phyloP scores from a whole-genome alignment of 768 basidiomycete species.

The Psilocybe subaeruginosa region DNA sequence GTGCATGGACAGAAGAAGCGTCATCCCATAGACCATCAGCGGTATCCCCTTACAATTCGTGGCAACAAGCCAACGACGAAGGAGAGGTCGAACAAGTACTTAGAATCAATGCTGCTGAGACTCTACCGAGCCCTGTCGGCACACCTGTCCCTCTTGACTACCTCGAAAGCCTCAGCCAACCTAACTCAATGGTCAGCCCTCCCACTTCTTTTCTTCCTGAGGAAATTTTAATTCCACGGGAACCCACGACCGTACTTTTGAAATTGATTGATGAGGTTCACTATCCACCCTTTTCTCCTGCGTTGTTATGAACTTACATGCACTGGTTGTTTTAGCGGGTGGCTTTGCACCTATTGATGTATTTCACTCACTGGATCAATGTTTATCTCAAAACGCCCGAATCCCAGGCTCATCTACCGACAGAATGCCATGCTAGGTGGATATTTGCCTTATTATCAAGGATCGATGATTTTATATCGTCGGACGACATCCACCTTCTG shows the following conservation, averaged over 20 bases:
- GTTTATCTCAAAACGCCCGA: conserved; percentile 52
- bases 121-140: conserved; percentile 43
- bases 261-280: conserved; percentile 69
- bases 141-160: conserved; percentile 37
- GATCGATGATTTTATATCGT: conserved; percentile 68
- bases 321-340: conserved; percentile 48
- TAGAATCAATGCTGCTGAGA: conserved; percentile 35
- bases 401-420: conserved; percentile 40
- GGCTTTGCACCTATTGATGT: conserved; percentile 80
- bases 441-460: conserved; percentile 75
- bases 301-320: conserved; percentile 10
- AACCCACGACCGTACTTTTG: conserved; percentile 62
- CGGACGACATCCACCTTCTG: conserved; percentile 78
- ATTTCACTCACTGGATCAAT: conserved; percentile 83
- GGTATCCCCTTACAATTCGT: conserved; percentile 25
- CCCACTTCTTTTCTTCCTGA: conserved; percentile 4
- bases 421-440: conserved; percentile 72
- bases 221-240: conserved; percentile 39
- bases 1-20: conserved; percentile 38
- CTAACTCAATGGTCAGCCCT: conserved; percentile 1
- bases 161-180: conserved; percentile 23
- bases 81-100: conserved; percentile 44
- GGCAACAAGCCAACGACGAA: conserved; percentile 36
- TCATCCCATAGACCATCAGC: conserved; percentile 12
- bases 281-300: conserved; percentile 10